These are phyloP conservation scores for Rubia peregrina DNA, from an alignment of 305 asterid species.

Conservation along the genomic window DNA sequence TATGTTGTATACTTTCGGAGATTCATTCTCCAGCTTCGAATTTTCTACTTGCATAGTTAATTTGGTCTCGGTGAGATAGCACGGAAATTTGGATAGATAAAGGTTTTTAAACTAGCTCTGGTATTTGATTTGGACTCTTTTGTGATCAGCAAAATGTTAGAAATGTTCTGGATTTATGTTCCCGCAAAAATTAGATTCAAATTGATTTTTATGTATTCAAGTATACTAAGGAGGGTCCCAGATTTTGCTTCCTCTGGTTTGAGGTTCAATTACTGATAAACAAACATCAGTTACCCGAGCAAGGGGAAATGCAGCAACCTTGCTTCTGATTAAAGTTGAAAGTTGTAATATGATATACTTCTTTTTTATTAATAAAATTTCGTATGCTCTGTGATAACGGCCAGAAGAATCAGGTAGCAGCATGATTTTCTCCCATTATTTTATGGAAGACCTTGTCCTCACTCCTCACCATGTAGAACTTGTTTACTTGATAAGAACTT, in stretches of 20 bases:
- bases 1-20: not conserved
- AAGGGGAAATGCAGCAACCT: not conserved
- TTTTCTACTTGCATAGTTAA: not conserved
- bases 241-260: not conserved
- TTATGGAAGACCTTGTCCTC: no score
- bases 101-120: not conserved
- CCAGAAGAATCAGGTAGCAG: not conserved
- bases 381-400: not conserved
- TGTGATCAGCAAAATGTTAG: not conserved
- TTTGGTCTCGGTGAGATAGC: slow-evolving; percentile 2
- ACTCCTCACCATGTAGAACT: not conserved
- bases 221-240: not conserved
- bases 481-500: not conserved
- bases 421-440: not conserved
- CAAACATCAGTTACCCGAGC: not conserved
- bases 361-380: not conserved
- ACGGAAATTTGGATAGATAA: not conserved
- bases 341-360: not conserved
- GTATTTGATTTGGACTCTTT: not conserved
- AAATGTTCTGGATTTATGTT: not conserved
- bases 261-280: not conserved
- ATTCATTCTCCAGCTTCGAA: not conserved
- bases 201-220: not conserved
- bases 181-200: not conserved
- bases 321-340: not conserved